Evolutionary conservation across 163 green algal genomes (phyloP), one percentile per base, ranked within the genome.

Genomic region (Chloroidium sp.): DNA sequence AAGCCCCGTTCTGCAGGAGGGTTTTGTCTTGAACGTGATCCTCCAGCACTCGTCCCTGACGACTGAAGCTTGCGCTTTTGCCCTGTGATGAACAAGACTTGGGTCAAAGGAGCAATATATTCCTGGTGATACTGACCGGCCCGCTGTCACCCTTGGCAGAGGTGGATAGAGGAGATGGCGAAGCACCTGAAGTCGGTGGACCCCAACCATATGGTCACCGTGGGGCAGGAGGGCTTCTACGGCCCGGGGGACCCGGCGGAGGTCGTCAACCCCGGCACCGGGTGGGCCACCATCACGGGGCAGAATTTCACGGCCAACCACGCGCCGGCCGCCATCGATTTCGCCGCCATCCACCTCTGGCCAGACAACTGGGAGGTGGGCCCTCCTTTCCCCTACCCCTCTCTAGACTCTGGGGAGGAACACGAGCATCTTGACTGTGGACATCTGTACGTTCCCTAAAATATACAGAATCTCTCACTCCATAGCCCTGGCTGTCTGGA

Each of bases 271-370:
- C 83, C 84, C n/a, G 79, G 81, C 69, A 81, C 59, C 3, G 82
- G 78, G 77, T 90, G 86, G 86, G 82, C 86, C 1, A 75, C 68
- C 10, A 69, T 86, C 6, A 85, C 78, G 2, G 85, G 84, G 13
- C 85, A 88, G 77, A 84, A 93, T 75, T 93, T 89, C 79, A 79
- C 85, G 36, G 64, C 67, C 13, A 79, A 90, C 62, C 82, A 87
- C 77, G 69, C 81, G 1, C 69, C 77, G 0, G 59, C 76, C 60
- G 78, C 87, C 76, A 94, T 95, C 75, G 90, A 94, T 80, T 95
- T 92, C 83, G 87, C 86, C 3, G 86, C 88, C 62, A 89, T 92
- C 57, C 92, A 95, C 82, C 86, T 92, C 3, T 95, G 92, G 92
- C 85, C 90, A 2, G 89, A 95, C 85, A 95, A 94, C 82, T 95